phyloP scores from a whole-genome alignment of 768 basidiomycete genomes.

The Myochromella boudieri region DNA sequence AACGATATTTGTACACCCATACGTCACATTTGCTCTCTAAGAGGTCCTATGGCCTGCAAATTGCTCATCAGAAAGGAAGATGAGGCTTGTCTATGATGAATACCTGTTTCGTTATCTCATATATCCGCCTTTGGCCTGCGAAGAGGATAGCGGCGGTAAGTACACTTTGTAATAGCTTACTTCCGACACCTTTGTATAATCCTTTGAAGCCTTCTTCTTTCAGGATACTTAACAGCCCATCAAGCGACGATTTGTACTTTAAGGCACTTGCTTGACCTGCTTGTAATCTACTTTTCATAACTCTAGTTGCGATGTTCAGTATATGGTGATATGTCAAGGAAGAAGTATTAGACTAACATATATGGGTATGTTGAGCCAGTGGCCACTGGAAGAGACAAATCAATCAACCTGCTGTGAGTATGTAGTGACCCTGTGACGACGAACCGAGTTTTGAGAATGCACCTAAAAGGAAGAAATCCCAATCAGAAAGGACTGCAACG shows the following conservation, averaged over 20 bases:
- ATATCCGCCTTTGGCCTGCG: constrained; percentile 81
- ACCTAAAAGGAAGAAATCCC: constrained; percentile 94
- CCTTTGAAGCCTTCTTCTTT: constrained; percentile 79
- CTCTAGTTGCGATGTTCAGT: constrained; percentile 31
- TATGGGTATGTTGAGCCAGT: constrained; percentile 50
- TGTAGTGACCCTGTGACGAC: constrained; percentile 14
- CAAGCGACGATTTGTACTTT: constrained; percentile 72
- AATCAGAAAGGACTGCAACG: constrained; percentile 64
- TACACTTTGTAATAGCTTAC: constrained; percentile 90
- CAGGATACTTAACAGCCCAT: constrained; percentile 78
- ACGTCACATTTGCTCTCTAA: no score
- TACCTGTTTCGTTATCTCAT: constrained; percentile 64
- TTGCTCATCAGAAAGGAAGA: no score
- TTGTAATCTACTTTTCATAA: constrained; percentile 80
- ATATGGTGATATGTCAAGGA: not conserved
- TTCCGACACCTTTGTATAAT: constrained; percentile 82
- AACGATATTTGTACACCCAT: no score
- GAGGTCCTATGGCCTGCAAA: constrained; percentile 15
- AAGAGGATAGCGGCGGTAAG: constrained; percentile 94
- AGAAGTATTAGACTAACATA: constrained; percentile 33
- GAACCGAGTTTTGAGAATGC: constrained; percentile 87
- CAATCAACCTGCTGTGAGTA: not conserved
- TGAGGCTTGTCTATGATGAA: no score
- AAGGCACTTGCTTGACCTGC: constrained; percentile 67
- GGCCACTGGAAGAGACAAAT: constrained; percentile 34